Percentiles rank a stretch among this genome's conserved stretches.
phyloP scores from a whole-genome alignment of 2,329 filamentous ascomycete species.

The Colletotrichum sp. region DNA sequence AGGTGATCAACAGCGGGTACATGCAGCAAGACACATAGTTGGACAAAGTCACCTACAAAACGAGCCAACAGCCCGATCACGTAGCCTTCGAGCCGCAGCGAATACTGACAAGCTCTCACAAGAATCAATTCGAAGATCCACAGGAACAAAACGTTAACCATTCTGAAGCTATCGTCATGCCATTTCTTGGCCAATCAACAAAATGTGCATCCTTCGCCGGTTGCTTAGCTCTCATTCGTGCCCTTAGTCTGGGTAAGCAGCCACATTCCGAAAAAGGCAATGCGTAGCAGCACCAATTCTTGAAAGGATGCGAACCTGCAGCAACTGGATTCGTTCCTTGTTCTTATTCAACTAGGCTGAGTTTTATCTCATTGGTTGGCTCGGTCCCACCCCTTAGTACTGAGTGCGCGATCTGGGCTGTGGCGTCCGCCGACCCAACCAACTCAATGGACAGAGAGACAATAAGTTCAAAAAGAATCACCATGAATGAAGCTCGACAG shows the following conservation, averaged over 20 bases:
- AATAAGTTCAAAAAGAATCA: neutral
- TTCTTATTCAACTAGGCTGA: neutral
- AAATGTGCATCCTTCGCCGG: neutral
- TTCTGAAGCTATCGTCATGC: neutral
- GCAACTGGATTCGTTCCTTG: neutral
- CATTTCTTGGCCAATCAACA: neutral
- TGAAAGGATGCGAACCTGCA: neutral
- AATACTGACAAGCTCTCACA: neutral
- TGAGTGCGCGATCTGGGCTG: neutral
- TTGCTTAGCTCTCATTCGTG: neutral
- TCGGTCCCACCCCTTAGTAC: neutral
- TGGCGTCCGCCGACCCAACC: neutral
- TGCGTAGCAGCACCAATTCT: neutral
- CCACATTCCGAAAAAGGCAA: neutral
- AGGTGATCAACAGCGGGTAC: neutral
- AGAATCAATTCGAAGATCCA: neutral
- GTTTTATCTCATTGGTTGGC: neutral
- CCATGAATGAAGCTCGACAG: rapidly evolving
- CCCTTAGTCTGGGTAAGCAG: neutral
- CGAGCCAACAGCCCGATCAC: rapidly evolving
- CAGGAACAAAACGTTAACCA: neutral
- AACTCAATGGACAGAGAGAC: rapidly evolving
- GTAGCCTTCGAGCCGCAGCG: neutral
- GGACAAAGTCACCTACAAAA: neutral
- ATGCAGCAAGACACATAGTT: neutral